Percentiles rank a stretch among this genome's conserved stretches.
Conservation (phyloP, 768 basidiomycete genomes). For the Panus rudis region DNA sequence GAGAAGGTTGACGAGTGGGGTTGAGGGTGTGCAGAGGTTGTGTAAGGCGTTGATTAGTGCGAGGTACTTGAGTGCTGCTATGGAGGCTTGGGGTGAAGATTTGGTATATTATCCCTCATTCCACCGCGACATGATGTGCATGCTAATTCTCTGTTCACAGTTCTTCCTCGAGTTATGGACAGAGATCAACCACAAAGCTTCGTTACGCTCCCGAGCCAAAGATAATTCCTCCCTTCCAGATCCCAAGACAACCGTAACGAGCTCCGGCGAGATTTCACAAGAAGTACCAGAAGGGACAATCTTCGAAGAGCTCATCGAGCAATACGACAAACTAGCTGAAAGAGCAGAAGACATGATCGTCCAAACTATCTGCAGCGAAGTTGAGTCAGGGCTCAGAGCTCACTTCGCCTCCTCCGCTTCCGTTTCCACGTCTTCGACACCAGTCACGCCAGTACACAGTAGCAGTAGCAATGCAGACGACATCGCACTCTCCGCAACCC, state of each 20-base stretch:
- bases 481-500: constrained; percentile 55
- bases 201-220: constrained; percentile 49
- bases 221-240: constrained; percentile 45
- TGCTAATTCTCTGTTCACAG: constrained; percentile 36
- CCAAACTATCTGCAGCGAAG: constrained; percentile 75
- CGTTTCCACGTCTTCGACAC: background rate
- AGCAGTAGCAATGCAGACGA: constrained; percentile 23
- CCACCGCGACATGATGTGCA: background rate
- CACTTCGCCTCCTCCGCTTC: constrained; percentile 55
- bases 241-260: constrained; percentile 18
- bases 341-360: constrained; percentile 88
- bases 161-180: constrained; percentile 90
- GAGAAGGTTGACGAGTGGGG: constrained; percentile 68
- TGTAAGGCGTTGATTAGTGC: constrained; percentile 85
- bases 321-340: constrained; percentile 50
- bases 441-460: constrained; percentile 21
- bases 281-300: constrained; percentile 55
- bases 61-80: constrained; percentile 57
- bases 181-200: constrained; percentile 59
- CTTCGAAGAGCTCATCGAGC: constrained; percentile 68
- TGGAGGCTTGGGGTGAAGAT: constrained; percentile 87
- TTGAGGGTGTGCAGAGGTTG: constrained; percentile 75
- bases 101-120: constrained; percentile 42
- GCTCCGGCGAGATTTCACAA: constrained; percentile 10
- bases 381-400: constrained; percentile 64